phyloP scores from a whole-genome alignment of 176 grass and related monocot genomes.

The Rhynchospora breviuscula region DNA sequence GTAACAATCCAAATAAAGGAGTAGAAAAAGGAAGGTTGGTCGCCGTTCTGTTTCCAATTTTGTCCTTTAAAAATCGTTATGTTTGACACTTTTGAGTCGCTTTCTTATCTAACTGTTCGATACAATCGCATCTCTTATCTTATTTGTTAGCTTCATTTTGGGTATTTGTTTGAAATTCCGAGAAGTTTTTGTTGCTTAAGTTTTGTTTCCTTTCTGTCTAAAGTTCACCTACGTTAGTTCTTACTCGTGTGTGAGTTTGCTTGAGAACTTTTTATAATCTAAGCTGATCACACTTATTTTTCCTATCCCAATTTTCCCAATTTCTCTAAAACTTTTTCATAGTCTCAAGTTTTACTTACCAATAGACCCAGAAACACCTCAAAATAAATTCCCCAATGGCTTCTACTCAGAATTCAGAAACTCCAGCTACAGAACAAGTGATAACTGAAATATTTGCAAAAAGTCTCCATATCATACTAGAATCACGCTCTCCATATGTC shows the following conservation, averaged over 20 bases:
- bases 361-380: not conserved
- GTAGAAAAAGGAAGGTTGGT: slow-evolving; percentile 9
- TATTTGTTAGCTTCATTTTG: not conserved
- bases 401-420: slow-evolving; percentile 30
- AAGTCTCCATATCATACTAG: slow-evolving; percentile 87
- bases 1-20: not conserved
- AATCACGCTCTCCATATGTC: slow-evolving; percentile 79
- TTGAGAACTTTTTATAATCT: slow-evolving; percentile 14
- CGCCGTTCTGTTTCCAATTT: not conserved
- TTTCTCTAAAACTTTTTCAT: not conserved
- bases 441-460: slow-evolving; percentile 94
- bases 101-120: slow-evolving; percentile 19
- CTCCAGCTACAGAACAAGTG: slow-evolving; percentile 84
- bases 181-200: not conserved
- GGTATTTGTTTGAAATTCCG: not conserved
- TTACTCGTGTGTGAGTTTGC: slow-evolving; percentile 9
- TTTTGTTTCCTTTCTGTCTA: not conserved
- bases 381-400: slow-evolving; percentile 7
- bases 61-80: not conserved
- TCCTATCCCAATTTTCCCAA: not conserved
- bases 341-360: not conserved
- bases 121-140: not conserved
- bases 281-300: slow-evolving; percentile 25
- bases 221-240: not conserved
- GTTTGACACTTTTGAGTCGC: slow-evolving; percentile 4